Evolutionary conservation across 1,284 basidiomycete species (phyloP).

Genomic region (Phellinidium pouzarii): DNA sequence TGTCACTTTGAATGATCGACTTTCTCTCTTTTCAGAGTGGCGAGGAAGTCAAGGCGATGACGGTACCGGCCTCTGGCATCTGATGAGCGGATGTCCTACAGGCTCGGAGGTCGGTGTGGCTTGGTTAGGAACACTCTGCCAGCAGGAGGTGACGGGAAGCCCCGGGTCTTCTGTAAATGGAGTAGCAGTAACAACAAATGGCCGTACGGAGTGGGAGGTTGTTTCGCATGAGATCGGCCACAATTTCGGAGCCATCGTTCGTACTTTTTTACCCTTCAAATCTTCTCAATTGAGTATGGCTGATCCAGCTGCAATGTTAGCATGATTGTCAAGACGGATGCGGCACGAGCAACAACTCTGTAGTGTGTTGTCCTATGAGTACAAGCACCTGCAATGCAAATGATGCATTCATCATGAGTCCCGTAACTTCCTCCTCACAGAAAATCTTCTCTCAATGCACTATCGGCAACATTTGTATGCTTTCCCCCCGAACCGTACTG

Average conservation of each 20-base stretch:
- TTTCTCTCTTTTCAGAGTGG: constrained; percentile 83
- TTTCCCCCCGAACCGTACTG: background rate
- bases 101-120: constrained; percentile 86
- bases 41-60: constrained; percentile 67
- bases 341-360: constrained; percentile 33
- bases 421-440: constrained; percentile 62
- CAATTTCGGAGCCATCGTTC: constrained; percentile 87
- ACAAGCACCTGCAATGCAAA: constrained; percentile 58
- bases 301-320: constrained; percentile 27
- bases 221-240: constrained; percentile 87
- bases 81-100: constrained; percentile 83
- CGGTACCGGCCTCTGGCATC: constrained; percentile 80
- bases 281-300: background rate
- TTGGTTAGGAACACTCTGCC: constrained; percentile 78
- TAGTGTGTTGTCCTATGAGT: constrained; percentile 69
- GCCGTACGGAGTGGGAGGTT: constrained; percentile 72
- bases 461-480: constrained; percentile 81
- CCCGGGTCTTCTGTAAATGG: constrained; percentile 61
- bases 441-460: constrained; percentile 73
- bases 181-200: constrained; percentile 77
- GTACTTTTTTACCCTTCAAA: constrained; percentile 26
- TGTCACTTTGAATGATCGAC: constrained; percentile 58
- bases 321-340: constrained; percentile 72
- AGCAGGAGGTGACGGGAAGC: constrained; percentile 43
- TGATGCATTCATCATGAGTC: constrained; percentile 75